A percentile compares a stretch with the other conserved stretches of the same genome.
phyloP scores from a whole-genome alignment of 179 eudicot genomes.

The Nepenthes alata region DNA sequence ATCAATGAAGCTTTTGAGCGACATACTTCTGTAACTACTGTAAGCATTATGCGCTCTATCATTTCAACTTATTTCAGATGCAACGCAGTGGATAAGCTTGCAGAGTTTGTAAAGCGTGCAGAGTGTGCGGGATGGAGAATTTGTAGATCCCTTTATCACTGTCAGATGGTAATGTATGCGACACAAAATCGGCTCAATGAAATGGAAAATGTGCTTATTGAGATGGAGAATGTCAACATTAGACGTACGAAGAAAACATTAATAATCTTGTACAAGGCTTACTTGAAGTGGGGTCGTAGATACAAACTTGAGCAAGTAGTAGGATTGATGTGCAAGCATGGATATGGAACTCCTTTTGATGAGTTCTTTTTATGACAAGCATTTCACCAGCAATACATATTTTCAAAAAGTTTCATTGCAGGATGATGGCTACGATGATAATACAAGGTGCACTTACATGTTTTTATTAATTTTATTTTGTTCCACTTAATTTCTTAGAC shows the following conservation, averaged over 20 bases:
- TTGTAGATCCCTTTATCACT: constrained; percentile 64
- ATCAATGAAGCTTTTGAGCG: constrained; percentile 53
- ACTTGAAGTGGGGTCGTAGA: constrained; percentile 31
- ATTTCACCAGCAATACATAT: no score
- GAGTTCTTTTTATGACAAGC: constrained; percentile 7
- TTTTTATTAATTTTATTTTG: no score
- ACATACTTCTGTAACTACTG: constrained; percentile 26
- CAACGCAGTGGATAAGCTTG: constrained; percentile 58
- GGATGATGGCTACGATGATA: no score
- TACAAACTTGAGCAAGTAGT: constrained; percentile 40
- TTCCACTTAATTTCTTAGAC: no score
- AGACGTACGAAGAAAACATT: constrained; percentile 35
- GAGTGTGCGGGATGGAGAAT: constrained; percentile 64
- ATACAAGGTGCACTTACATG: no score
- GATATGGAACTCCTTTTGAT: constrained; percentile 32
- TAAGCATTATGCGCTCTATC: constrained; percentile 48
- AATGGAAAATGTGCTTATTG: constrained; percentile 65
- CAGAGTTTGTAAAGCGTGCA: constrained; percentile 50
- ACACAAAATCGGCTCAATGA: constrained; percentile 55
- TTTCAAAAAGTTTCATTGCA: no score
- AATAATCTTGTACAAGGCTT: constrained; percentile 39
- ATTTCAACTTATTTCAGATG: constrained; percentile 39
- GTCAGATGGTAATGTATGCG: constrained; percentile 66
- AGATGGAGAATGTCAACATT: constrained; percentile 44
- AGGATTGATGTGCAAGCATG: constrained; percentile 68